phyloP scores from a whole-genome alignment of 2,329 filamentous ascomycete genomes.

The Pseudofabraea citricarpa region DNA sequence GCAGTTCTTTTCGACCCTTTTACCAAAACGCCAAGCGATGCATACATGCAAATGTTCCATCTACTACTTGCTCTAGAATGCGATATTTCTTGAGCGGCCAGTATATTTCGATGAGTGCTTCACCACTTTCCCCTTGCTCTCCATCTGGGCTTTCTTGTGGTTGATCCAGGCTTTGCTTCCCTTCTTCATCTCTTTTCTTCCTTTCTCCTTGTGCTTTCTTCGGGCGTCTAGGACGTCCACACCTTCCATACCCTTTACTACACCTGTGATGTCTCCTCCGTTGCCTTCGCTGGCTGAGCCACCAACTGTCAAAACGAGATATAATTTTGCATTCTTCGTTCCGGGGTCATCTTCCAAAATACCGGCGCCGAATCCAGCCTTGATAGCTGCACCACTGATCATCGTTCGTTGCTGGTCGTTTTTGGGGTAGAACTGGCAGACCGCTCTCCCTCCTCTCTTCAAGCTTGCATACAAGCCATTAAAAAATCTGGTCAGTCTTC shows the following conservation, averaged over 20 bases:
- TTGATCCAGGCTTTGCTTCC: constrained; percentile 81
- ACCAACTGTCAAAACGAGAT: constrained; percentile 88
- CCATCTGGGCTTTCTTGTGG: constrained; percentile 89
- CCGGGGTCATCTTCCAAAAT: constrained; percentile 92
- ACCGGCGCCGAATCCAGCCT: constrained; percentile 92
- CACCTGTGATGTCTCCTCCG: constrained; percentile 80
- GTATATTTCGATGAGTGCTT: constrained; percentile 93
- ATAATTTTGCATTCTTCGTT: constrained; percentile 96
- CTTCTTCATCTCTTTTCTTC: constrained; percentile 61
- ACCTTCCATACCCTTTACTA: constrained; percentile 82
- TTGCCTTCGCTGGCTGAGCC: constrained; percentile 43
- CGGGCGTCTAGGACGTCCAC: constrained; percentile 75
- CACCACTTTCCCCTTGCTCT: constrained; percentile 89
- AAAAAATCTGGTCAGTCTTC: constrained; percentile 80
- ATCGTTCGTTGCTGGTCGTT: constrained; percentile 88
- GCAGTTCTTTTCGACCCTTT: no score
- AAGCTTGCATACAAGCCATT: constrained; percentile 84
- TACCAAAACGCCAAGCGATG: constrained; percentile 23
- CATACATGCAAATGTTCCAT: constrained; percentile 14
- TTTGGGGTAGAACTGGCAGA: constrained; percentile 98
- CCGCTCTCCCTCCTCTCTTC: constrained; percentile 78
- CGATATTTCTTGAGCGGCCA: constrained; percentile 75
- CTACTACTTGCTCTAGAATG: constrained; percentile 51
- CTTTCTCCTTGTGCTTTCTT: constrained; percentile 43
- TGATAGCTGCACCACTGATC: constrained; percentile 87